Conservation (phyloP, 805 yeast genomes). For the Ogataea wickerhamii region DNA sequence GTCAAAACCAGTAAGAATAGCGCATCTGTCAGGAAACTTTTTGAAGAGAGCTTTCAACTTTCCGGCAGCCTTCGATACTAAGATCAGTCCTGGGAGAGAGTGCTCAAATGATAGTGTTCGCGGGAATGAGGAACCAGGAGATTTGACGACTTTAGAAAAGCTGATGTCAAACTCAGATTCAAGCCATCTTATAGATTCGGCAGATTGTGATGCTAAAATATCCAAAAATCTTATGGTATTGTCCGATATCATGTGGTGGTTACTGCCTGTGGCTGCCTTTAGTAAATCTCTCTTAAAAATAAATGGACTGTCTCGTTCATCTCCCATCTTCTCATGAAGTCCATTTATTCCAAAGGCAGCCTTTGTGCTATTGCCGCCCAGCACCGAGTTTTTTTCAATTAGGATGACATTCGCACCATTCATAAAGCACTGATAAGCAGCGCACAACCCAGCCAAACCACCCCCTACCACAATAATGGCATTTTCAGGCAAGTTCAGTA, state of each 20-base stretch:
- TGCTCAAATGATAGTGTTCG: conserved; percentile 14
- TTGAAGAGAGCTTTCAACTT: conserved; percentile 36
- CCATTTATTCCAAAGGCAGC: conserved; percentile 71
- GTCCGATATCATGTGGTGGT: conserved; percentile 50
- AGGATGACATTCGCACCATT: conserved; percentile 51
- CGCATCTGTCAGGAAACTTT: conserved; percentile 37
- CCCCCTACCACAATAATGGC: conserved; percentile 59
- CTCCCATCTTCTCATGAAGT: conserved; percentile 47
- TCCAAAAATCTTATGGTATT: conserved; percentile 34
- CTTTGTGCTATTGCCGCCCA: conserved; percentile 60
- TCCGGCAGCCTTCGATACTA: conserved; percentile 47
- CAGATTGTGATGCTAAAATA: conserved; percentile 55
- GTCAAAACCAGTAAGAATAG: conserved; percentile 30
- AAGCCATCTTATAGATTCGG: conserved; percentile 69
- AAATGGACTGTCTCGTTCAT: conserved; percentile 54
- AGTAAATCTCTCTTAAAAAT: conserved; percentile 61
- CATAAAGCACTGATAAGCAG: conserved; percentile 46
- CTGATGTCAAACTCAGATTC: conserved; percentile 58
- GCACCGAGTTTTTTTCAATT: conserved; percentile 52
- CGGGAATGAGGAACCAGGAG: conserved; percentile 13
- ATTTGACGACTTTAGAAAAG: conserved; percentile 13
- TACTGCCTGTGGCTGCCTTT: conserved; percentile 42
- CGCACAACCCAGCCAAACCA: conserved; percentile 61
- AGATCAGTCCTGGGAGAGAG: conserved; percentile 57
- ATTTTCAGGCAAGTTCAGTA: conserved; percentile 25